phyloP scores from a whole-genome alignment of 352 stramenopile genomes.

The Phytophthora tentaculata region DNA sequence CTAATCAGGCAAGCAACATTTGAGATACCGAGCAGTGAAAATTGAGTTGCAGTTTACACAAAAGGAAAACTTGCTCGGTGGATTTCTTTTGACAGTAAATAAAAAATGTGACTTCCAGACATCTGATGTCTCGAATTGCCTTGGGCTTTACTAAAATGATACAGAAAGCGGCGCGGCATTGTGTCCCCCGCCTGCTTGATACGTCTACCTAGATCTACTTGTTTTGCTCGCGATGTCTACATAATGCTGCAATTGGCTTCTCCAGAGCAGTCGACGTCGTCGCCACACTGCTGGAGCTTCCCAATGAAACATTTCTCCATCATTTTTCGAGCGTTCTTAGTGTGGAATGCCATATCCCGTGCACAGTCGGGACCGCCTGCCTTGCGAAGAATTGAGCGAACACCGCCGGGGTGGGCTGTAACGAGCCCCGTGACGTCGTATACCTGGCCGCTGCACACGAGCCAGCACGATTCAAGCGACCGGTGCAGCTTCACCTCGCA shows the following conservation, averaged over 20 bases:
- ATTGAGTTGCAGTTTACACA: background rate
- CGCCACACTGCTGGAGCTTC: slow-evolving; percentile 71
- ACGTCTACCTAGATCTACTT: slow-evolving; percentile 20
- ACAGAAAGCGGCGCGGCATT: slow-evolving; percentile 4
- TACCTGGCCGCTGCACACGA: slow-evolving; percentile 91
- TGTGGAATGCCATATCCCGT: slow-evolving; percentile 87
- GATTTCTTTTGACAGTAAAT: slow-evolving; percentile 23
- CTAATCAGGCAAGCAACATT: slow-evolving; percentile 30
- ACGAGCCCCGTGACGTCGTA: slow-evolving; percentile 89
- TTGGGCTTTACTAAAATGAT: slow-evolving; percentile 25
- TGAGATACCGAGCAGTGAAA: too few species aligned
- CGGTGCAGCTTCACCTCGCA: slow-evolving; percentile 89
- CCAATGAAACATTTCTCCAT: slow-evolving; percentile 86
- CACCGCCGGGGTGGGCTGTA: slow-evolving; percentile 75
- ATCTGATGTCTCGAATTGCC: too few species aligned
- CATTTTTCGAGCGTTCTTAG: slow-evolving; percentile 73
- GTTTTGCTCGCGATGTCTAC: slow-evolving; percentile 37
- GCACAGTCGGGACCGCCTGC: slow-evolving; percentile 76
- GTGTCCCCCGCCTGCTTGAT: slow-evolving; percentile 3
- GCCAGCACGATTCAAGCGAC: slow-evolving; percentile 93
- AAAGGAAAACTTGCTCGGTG: slow-evolving; percentile 3
- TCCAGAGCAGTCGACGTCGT: slow-evolving; percentile 34
- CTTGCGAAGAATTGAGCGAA: slow-evolving; percentile 81
- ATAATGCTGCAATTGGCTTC: slow-evolving; percentile 75
- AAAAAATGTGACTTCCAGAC: slow-evolving; percentile 22